These are phyloP conservation scores for Melianthus villosus DNA, from an alignment of 441 rosid genomes.

Conservation along the genomic window DNA sequence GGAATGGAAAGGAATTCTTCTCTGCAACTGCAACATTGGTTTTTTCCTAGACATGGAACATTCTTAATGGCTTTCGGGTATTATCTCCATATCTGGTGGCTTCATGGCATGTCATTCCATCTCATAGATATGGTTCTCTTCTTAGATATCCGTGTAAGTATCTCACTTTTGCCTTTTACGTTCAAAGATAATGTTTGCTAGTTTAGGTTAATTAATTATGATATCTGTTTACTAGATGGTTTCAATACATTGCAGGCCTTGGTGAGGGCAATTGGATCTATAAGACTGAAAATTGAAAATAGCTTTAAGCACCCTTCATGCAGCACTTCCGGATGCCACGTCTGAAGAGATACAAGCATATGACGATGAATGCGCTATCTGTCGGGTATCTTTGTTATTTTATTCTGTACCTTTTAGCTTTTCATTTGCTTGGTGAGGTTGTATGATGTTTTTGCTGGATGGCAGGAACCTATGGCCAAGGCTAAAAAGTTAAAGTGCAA, in stretches of 20 bases:
- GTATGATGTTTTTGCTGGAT: conserved; percentile 14
- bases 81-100: conserved; percentile 87
- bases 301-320: conserved; percentile 85
- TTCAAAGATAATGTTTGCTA: too few species aligned
- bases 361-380: conserved; percentile 98
- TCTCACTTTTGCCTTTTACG: too few species aligned
- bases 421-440: conserved; percentile 7
- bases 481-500: conserved; percentile 84
- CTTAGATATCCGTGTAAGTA: conserved; percentile 76
- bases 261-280: conserved; percentile 73
- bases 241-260: conserved; percentile 91
- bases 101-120: conserved; percentile 91
- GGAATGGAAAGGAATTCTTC: conserved; percentile 91
- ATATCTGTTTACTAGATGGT: too few species aligned
- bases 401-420: conserved; percentile 2
- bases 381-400: conserved; percentile 51
- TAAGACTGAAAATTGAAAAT: conserved; percentile 59
- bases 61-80: conserved; percentile 84
- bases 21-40: conserved; percentile 74
- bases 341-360: conserved; percentile 68
- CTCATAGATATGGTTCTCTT: conserved; percentile 79
- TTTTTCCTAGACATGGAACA: conserved; percentile 84
- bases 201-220: too few species aligned
- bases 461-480: conserved; percentile 98
- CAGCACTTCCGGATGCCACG: conserved; percentile 97